These are phyloP conservation scores for Phytophthora quininea DNA, from an alignment of 352 stramenopile species.

Conservation along the genomic window DNA sequence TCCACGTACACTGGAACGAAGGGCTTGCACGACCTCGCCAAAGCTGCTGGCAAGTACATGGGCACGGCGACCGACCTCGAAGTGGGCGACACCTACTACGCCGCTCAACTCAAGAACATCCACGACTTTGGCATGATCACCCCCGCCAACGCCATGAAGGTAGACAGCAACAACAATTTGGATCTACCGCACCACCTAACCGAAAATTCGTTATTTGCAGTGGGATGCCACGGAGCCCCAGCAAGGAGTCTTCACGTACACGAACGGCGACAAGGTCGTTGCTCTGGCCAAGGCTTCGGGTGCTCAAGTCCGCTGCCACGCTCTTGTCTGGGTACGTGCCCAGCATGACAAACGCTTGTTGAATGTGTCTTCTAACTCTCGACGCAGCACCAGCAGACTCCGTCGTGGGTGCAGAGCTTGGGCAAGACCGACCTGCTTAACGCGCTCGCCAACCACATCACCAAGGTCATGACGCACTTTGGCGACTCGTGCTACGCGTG, in stretches of 20 bases:
- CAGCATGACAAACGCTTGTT: neutral
- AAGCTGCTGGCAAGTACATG: conserved; percentile 39
- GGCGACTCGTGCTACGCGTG: conserved; percentile 14
- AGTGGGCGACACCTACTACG: conserved; percentile 30
- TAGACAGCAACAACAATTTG: neutral
- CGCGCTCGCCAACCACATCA: conserved; percentile 15
- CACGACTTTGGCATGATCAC: conserved; percentile 43
- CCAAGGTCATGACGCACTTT: conserved; percentile 7
- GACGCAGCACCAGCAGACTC: conserved; percentile 11
- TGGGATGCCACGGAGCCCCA: conserved; percentile 20
- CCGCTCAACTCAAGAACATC: conserved; percentile 25
- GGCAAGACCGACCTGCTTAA: conserved; percentile 11
- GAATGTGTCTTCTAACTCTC: neutral
- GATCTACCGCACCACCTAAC: neutral
- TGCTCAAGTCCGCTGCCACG: conserved; percentile 14
- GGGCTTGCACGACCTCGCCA: conserved; percentile 37
- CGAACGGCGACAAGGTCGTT: conserved; percentile 5
- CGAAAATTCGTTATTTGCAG: conserved; percentile 12
- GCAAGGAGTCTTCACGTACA: conserved; percentile 10
- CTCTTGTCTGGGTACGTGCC: conserved; percentile 10
- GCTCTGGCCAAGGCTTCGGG: conserved; percentile 3
- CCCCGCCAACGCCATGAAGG: conserved; percentile 39
- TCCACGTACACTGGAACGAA: conserved; percentile 33
- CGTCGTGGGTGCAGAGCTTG: conserved; percentile 14
- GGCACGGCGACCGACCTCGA: conserved; percentile 41